Conservation (phyloP, 495 filamentous ascomycete species). For the Rhizodiscina lignyota region DNA sequence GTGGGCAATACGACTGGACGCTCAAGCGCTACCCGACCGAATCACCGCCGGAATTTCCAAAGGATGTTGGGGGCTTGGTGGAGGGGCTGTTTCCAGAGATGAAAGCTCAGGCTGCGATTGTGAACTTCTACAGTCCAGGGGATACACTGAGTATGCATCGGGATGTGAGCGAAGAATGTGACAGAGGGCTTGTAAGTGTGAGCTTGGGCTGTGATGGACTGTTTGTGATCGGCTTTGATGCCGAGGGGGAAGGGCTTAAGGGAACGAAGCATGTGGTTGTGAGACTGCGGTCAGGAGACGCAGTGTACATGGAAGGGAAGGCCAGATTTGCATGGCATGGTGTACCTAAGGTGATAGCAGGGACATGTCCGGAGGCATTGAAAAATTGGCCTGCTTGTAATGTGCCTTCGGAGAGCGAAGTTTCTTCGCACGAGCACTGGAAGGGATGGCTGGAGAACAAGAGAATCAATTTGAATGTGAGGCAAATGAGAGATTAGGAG, state of each 20-base stretch:
- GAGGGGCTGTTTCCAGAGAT: slow-evolving; percentile 52
- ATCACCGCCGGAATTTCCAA: slow-evolving; percentile 43
- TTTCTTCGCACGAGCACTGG: no score
- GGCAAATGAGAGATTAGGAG: slow-evolving; percentile 69
- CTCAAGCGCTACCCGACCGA: slow-evolving; percentile 56
- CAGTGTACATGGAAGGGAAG: slow-evolving; percentile 62
- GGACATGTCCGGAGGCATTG: slow-evolving; percentile 61
- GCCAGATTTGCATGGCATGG: slow-evolving; percentile 87
- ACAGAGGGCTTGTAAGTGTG: slow-evolving; percentile 60
- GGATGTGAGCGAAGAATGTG: slow-evolving; percentile 70
- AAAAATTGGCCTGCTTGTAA: slow-evolving; percentile 52
- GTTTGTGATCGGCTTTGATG: slow-evolving; percentile 49
- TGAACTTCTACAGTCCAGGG: slow-evolving; percentile 77
- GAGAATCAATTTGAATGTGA: slow-evolving; percentile 77
- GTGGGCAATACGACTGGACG: slow-evolving; percentile 92
- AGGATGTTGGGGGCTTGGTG: slow-evolving; percentile 49
- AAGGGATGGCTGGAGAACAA: slow-evolving; percentile 74
- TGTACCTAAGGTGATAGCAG: slow-evolving; percentile 63
- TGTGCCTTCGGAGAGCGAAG: slow-evolving; percentile 30
- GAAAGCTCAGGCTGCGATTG: slow-evolving; percentile 58
- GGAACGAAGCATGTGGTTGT: slow-evolving; percentile 30
- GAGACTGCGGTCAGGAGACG: slow-evolving; percentile 62
- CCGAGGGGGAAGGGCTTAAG: slow-evolving; percentile 12
- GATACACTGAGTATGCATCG: slow-evolving; percentile 81
- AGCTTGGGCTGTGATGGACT: slow-evolving; percentile 79